Evolutionary conservation across 2,329 filamentous ascomycete species (phyloP).

Genomic region (Fusarium begoniae): DNA sequence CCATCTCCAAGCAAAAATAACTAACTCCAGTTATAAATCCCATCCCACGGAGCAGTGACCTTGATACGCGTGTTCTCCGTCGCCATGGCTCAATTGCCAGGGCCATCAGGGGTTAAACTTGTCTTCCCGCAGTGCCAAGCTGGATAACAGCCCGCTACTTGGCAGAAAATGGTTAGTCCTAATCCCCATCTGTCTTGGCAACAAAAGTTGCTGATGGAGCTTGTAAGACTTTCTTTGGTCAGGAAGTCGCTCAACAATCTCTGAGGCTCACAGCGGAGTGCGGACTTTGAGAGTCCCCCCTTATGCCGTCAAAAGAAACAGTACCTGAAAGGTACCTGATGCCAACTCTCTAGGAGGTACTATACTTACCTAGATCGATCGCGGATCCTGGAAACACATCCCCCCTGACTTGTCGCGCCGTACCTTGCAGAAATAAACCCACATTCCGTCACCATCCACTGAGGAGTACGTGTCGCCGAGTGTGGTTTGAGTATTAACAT

Average conservation of each 20-base stretch:
- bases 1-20: background rate
- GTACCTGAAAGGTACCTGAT: constrained; percentile 16
- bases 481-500: constrained; percentile 1
- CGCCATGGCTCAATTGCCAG: constrained; percentile 22
- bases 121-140: constrained; percentile 30
- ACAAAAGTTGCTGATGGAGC: constrained; percentile 8
- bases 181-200: constrained; percentile 8
- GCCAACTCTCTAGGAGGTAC: background rate
- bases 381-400: constrained; percentile 20
- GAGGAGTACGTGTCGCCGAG: constrained; percentile 16
- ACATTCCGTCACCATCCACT: constrained; percentile 30
- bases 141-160: constrained; percentile 20
- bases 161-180: constrained; percentile 11
- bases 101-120: constrained; percentile 25
- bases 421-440: constrained; percentile 35
- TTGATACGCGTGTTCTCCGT: constrained; percentile 24
- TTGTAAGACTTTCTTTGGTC: background rate
- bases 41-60: constrained; percentile 9
- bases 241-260: constrained; percentile 1
- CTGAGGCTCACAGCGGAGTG: background rate
- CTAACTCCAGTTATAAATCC: constrained; percentile 9
- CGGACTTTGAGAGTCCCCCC: background rate
- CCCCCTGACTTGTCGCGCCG: constrained; percentile 18
- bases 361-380: constrained; percentile 27
- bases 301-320: background rate